Base-by-base conservation (phyloP, 768 basidiomycete genomes). In the Lactifluus rugatus region DNA sequence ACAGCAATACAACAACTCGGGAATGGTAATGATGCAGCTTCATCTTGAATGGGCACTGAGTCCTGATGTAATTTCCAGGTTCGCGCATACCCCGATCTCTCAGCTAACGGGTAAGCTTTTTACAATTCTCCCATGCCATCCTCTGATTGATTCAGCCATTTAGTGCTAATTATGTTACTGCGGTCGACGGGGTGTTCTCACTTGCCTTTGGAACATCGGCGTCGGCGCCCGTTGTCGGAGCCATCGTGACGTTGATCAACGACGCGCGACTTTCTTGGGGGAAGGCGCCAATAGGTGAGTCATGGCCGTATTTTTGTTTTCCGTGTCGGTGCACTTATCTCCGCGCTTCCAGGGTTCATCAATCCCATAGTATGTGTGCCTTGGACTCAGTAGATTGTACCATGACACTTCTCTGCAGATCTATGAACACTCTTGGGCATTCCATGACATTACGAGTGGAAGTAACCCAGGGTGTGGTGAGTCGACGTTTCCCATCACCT, bases 191-290 rank as follows among this genome's bases (percentile, higher is more conserved):
- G 26, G 58, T 64, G 13, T 68, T 64, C 56, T 34, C 39, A 5
- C 66, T 70, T 34, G 57, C 68, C 3, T 71, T 62, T 57, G 73
- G 73, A n/a, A 74, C 73, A 2, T 72, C 71, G 2, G 70, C 70
- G 21, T 70, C 72, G 23, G 56, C 69, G 25, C 73, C 71, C 3
- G 70, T 71, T 36, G 60, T 67, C 4, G 72, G 67, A 1, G 61
- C 71, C 8, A 64, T 74, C n/a, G 55, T 74, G 17, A 67, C 73
- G 2, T 62, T 69, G 14, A 66, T 74, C 55, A 74, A 74, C 65
- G 72, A 74, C 53, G 73, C 71, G 1, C 70, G 73, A 23, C 60
- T 73, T 41, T 64, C 67, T 1, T 28, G 55, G 4, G 68, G 69
- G 13, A 73, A 73, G 23, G 9, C 8, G 13, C 26, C 57, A 39